A percentile compares a stretch with the other conserved stretches of the same genome.
phyloP scores from a whole-genome alignment of 345 rosid species.

The Firmiana major region DNA sequence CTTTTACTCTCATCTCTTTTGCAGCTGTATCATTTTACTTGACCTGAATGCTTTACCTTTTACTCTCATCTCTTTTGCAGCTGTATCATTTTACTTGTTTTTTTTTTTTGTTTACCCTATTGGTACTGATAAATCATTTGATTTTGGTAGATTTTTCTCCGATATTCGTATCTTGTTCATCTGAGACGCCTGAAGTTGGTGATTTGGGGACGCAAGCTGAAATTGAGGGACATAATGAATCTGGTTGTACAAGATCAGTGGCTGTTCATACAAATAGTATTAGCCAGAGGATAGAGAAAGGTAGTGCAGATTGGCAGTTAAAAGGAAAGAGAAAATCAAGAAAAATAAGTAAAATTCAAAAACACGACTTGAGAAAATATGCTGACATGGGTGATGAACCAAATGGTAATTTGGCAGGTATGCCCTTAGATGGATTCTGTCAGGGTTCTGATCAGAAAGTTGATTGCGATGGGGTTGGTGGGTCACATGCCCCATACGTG shows the following conservation, averaged over 20 bases:
- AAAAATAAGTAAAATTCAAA: slow-evolving; percentile 60
- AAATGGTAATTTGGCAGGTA: slow-evolving; percentile 27
- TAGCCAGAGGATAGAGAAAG: slow-evolving; percentile 58
- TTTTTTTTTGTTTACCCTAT: not conserved
- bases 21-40: not conserved
- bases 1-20: not conserved
- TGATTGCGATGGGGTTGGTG: slow-evolving; percentile 24
- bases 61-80: not conserved
- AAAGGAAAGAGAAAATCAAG: slow-evolving; percentile 96
- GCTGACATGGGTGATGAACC: slow-evolving; percentile 43
- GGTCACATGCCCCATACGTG: slow-evolving; percentile 13
- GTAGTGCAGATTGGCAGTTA: slow-evolving; percentile 73
- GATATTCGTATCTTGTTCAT: slow-evolving; percentile 27
- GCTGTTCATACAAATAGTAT: slow-evolving; percentile 28
- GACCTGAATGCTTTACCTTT: not conserved
- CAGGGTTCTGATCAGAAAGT: slow-evolving; percentile 34
- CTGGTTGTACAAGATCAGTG: slow-evolving; percentile 32
- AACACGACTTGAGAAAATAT: slow-evolving; percentile 48
- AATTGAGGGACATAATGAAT: slow-evolving; percentile 47
- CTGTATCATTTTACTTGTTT: not conserved
- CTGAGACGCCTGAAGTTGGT: slow-evolving; percentile 39
- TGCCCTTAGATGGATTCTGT: slow-evolving; percentile 34
- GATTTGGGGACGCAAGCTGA: slow-evolving; percentile 44
- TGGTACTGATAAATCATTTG: slow-evolving; percentile 12
- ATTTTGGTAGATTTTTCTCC: slow-evolving; percentile 48